Evolutionary conservation across 371 early-diverging fungal species (phyloP), one percentile per base, ranked within the genome.

Genomic region (Thermomucor indicae-seudaticae): DNA sequence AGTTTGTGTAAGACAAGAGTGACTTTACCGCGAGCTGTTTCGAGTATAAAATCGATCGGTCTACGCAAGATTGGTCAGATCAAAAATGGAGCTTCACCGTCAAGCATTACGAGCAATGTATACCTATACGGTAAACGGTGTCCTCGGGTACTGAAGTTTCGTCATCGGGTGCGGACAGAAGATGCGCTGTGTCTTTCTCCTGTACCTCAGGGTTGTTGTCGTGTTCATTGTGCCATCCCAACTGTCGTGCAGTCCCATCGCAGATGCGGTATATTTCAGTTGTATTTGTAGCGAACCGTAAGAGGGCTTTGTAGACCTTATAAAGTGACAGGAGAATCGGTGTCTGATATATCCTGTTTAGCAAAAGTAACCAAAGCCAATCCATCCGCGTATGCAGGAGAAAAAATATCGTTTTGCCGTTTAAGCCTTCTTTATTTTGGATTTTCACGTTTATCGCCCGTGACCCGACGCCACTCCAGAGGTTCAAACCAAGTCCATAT

Each of bases 211-310:
- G 51, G 16, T 43, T 59, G 23, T 55, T 47, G 22, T 55, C 64
- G 12, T 59, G 45, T 10, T 59, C 53, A 20, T 57, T 62, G 20
- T 32, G 46, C 45, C 41, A 65, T 50, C 46, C 55, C 44, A 27
- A 40, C 29, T 51, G 58, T 17, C 47, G 55, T 12, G 64, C 62
- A 5, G 72, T 62, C 0, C 64, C 50, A 24, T 77, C 60, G 47
- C 84, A 82, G 35, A 87, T 63, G 14, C 88, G 74, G 17, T 75
- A 82, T 37, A 88, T 67, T 51, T 88, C 88, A 0, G 84, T 70
- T n/a, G 85, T 83, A 32, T 65, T 46, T 20, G 77, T 75, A 4
- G 78, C 34, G 19, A 68, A 47, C 6, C 72, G 74, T 43, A 75
- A 48, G 23, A 81, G 14, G 43, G 58, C 61, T 53, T 87, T 87